Percentiles rank a stretch among this genome's conserved stretches.
Conservation (phyloP, 495 filamentous ascomycete genomes). For the Penicillium macrosclerotiorum region DNA sequence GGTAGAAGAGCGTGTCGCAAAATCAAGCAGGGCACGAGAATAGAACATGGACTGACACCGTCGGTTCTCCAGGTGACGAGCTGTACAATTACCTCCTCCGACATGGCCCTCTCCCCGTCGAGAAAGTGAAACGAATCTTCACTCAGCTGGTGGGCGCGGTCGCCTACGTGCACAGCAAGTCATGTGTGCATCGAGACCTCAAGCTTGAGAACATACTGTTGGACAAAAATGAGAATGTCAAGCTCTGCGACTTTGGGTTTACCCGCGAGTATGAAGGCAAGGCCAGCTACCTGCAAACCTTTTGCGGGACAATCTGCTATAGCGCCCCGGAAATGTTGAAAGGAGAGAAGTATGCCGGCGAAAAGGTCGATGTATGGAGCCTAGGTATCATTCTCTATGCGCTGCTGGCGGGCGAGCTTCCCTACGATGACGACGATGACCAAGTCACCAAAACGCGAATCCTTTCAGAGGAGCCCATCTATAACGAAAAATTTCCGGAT, state of each 20-base stretch:
- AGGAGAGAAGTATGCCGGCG: slow-evolving; percentile 94
- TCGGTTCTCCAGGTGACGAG: slow-evolving; percentile 70
- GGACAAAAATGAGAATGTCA: slow-evolving; percentile 96
- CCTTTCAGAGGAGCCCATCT: slow-evolving; percentile 77
- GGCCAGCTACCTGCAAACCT: slow-evolving; percentile 92
- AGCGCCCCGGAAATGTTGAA: slow-evolving; percentile 98
- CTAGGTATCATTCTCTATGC: slow-evolving; percentile 95
- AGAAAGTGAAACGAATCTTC: slow-evolving; percentile 94
- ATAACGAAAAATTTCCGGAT: slow-evolving; percentile 72
- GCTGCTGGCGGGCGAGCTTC: slow-evolving; percentile 85
- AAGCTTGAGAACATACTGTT: slow-evolving; percentile 97
- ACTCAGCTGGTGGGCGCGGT: slow-evolving; percentile 95
- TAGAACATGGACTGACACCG: slow-evolving; percentile 2
- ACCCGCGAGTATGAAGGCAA: slow-evolving; percentile 96
- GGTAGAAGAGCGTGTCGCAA: background rate
- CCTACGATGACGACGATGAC: slow-evolving; percentile 94
- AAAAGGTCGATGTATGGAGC: slow-evolving; percentile 98
- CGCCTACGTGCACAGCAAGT: slow-evolving; percentile 90
- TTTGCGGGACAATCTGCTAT: slow-evolving; percentile 97
- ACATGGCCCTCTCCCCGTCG: slow-evolving; percentile 77
- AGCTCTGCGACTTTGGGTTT: slow-evolving; percentile 98
- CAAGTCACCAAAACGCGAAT: slow-evolving; percentile 81
- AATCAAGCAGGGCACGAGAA: background rate
- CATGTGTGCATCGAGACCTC: slow-evolving; percentile 93
- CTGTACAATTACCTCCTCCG: slow-evolving; percentile 92